Evolutionary conservation across 2,329 filamentous ascomycete species (phyloP), one percentile per base, ranked within the genome.

Genomic region (Monilinia aucupariae): DNA sequence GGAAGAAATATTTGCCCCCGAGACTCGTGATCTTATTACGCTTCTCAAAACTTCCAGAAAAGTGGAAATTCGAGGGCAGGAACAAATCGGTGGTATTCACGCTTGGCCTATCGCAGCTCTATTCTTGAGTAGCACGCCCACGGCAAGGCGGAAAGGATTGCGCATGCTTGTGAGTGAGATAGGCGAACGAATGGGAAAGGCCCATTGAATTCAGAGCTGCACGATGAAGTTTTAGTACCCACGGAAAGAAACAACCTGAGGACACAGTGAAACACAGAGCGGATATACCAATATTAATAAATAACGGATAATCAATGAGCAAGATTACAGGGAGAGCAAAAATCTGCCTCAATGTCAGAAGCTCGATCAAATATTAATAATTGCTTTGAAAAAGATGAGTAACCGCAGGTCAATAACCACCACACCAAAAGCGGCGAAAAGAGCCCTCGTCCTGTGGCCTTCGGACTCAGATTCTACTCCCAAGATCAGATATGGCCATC

Each of bases 21-120:
- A 92, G 67, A 87, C 90, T 22, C 78, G 83, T 67, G 78, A 80
- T 30, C 76, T 91, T 64, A 77, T 89, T 15, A 74, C 75, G 15
- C 75, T 82, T 37, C 77, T 90, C 63, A 77, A 79, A 63, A 79
- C 79, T 56, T 78, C 81, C 17, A 75, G 84, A 41, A 79, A 64
- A 78, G 67, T 68, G 1, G 51, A 80, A 25, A 59, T 61, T 8
- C 48, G 34, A 61, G 80, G n/a, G 20, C 59, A 65, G 69, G 83
- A 85, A 70, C 85, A 90, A 68, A 76, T 79, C 34, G 87, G 84
- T 17, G 86, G 85, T 3, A 86, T 94, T 64, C 91, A 96, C 74
- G 90, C 87, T 13, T 96, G 91, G 91, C 90, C 90, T 0, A 87
- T 96, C 25, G 88, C 87, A 12, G 78, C 78, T 65, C 71, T 85